Evolutionary conservation across 305 asterid species (phyloP).

Genomic region (Plantago rigida): DNA sequence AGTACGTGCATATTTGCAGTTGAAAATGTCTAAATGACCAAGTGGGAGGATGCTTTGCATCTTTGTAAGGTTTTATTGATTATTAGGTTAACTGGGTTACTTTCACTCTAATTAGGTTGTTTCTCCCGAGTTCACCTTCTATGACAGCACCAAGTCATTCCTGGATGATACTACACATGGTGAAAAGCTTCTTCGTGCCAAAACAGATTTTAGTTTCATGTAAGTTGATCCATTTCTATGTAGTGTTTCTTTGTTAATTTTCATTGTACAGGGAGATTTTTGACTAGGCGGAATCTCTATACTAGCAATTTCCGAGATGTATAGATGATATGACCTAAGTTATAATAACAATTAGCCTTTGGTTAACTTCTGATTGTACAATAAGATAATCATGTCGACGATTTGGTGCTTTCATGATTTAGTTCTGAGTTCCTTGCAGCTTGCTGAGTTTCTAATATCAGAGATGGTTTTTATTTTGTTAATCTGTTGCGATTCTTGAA

Average conservation of each 20-base stretch:
- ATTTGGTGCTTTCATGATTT: no score
- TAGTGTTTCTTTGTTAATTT: slow-evolving; percentile 11
- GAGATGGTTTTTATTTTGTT: slow-evolving; percentile 8
- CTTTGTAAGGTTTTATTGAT: slow-evolving; percentile 11
- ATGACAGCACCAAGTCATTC: slow-evolving; percentile 77
- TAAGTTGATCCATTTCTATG: slow-evolving; percentile 38
- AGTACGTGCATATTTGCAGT: slow-evolving; percentile 8
- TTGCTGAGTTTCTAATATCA: slow-evolving; percentile 7
- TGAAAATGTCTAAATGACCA: slow-evolving; percentile 5
- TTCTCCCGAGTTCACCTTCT: slow-evolving; percentile 94
- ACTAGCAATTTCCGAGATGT: no score
- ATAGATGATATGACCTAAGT: no score
- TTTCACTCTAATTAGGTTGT: slow-evolving; percentile 55
- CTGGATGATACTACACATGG: slow-evolving; percentile 78
- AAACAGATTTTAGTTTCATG: slow-evolving; percentile 93
- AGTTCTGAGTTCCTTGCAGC: slow-evolving; percentile 15
- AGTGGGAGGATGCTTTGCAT: slow-evolving; percentile 5
- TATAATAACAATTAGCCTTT: no score
- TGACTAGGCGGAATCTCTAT: slow-evolving; percentile 7
- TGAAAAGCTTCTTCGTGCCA: slow-evolving; percentile 96
- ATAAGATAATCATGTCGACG: no score
- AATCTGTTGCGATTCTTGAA: slow-evolving; percentile 15
- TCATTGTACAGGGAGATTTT: slow-evolving; percentile 7
- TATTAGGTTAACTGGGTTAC: slow-evolving; percentile 19
- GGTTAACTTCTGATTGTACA: no score